Conservation (phyloP, 2,329 filamentous ascomycete genomes). For the Albifimbria verrucaria region DNA sequence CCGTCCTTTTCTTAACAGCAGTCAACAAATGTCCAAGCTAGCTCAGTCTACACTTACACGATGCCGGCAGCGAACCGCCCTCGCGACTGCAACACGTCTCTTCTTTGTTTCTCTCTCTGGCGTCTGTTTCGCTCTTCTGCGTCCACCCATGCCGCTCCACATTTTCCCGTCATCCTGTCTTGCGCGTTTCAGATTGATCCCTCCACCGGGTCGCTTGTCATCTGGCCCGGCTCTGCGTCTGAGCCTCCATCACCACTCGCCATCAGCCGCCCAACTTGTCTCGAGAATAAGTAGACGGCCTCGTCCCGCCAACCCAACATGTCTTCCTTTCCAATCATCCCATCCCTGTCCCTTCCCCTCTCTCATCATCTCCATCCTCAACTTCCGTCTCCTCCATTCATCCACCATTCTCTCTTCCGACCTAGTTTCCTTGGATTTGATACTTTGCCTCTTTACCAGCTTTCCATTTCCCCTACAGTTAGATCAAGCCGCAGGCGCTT, state of each 20-base stretch:
- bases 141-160: neutral
- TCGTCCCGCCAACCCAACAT: slow-evolving; percentile 23
- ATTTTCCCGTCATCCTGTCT: neutral
- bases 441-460: slow-evolving; percentile 4
- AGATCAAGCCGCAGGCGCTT: neutral
- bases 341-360: slow-evolving; percentile 6
- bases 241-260: slow-evolving; percentile 4
- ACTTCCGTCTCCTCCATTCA: slow-evolving; percentile 8
- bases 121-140: neutral
- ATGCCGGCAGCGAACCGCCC: neutral
- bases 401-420: neutral
- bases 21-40: no score
- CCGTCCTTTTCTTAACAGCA: neutral
- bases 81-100: neutral
- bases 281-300: slow-evolving; percentile 24
- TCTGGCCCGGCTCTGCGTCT: neutral
- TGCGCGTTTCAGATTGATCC: slow-evolving; percentile 8
- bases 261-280: slow-evolving; percentile 5
- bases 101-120: neutral
- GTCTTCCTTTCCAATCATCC: slow-evolving; percentile 20
- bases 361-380: neutral
- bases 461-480: slow-evolving; percentile 1
- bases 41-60: neutral
- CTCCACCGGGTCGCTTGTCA: neutral
- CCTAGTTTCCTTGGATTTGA: neutral